phyloP scores from a whole-genome alignment of 1,284 basidiomycete species.

The Anthracocystis panici-leucophaei region DNA sequence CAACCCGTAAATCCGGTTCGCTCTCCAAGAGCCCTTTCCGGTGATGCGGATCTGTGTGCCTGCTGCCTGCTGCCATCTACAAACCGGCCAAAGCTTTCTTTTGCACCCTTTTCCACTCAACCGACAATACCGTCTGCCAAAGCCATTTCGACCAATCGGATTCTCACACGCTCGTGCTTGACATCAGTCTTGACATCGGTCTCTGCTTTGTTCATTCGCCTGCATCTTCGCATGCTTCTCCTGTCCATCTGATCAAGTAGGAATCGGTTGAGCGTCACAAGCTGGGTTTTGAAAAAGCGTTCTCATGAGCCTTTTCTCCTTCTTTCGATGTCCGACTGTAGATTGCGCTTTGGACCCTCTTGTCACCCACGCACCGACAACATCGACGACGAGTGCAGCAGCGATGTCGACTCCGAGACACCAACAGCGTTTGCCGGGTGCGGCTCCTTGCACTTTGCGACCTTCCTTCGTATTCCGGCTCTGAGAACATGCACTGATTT shows the following conservation, averaged over 20 bases:
- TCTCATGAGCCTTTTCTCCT: not conserved
- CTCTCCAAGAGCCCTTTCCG: not conserved
- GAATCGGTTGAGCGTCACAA: not conserved
- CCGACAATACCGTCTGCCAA: not conserved
- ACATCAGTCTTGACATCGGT: not conserved
- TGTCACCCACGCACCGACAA: not conserved
- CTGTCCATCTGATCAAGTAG: not conserved
- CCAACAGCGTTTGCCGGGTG: too few relatives aligned
- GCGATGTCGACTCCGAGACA: too few relatives aligned
- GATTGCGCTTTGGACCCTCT: conserved; percentile 2
- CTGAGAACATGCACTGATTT: too few relatives aligned
- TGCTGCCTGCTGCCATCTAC: not conserved
- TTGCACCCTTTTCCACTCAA: not conserved
- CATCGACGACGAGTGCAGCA: not conserved
- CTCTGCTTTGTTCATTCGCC: not conserved
- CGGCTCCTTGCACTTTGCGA: too few relatives aligned
- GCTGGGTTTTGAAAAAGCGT: not conserved
- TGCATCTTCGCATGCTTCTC: not conserved
- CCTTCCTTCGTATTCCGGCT: too few relatives aligned
- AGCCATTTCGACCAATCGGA: too few relatives aligned
- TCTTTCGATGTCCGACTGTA: not conserved
- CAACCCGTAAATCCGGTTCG: conserved; percentile 2
- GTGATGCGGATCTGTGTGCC: not conserved
- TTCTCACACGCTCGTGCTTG: too few relatives aligned
- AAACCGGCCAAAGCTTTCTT: not conserved